Evolutionary conservation across 2,329 filamentous ascomycete genomes (phyloP).

Genomic region (Aureobasidium pullulans): DNA sequence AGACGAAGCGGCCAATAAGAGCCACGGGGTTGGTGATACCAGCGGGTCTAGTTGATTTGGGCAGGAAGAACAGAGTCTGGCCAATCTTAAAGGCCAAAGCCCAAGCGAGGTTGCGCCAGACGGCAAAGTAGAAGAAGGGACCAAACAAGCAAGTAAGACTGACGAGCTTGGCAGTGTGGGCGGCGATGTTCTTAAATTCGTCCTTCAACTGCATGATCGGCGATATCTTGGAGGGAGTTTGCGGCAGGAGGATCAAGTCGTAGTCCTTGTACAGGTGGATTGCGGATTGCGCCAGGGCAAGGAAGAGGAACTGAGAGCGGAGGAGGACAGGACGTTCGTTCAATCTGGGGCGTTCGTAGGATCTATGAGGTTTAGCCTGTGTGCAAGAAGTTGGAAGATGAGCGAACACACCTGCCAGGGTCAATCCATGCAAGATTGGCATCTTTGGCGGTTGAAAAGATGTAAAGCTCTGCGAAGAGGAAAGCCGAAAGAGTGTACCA

Average conservation of each 20-base stretch:
- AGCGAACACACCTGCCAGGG: constrained; percentile 50
- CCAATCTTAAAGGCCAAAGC: constrained; percentile 61
- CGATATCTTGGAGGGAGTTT: neutral
- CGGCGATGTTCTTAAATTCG: neutral
- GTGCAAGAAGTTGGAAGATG: neutral
- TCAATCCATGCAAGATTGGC: constrained; percentile 67
- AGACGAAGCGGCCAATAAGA: constrained; percentile 44
- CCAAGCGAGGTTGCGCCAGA: constrained; percentile 61
- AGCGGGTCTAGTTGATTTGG: constrained; percentile 55
- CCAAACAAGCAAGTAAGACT: constrained; percentile 20
- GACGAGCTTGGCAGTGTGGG: constrained; percentile 2
- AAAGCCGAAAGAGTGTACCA: constrained; percentile 74
- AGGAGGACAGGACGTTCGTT: constrained; percentile 86
- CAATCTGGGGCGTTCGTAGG: constrained; percentile 62
- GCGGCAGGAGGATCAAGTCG: constrained; percentile 55
- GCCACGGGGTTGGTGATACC: constrained; percentile 50
- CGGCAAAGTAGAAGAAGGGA: constrained; percentile 50
- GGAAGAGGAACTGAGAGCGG: constrained; percentile 58
- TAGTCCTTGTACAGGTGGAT: constrained; percentile 66
- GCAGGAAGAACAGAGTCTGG: constrained; percentile 67
- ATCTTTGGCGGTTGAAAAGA: constrained; percentile 57
- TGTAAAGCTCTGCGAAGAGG: constrained; percentile 73
- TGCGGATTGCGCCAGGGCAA: constrained; percentile 63
- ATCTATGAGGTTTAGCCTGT: constrained; percentile 22
- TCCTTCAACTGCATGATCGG: neutral